Evolutionary conservation across 495 filamentous ascomycete genomes (phyloP), one percentile per base, ranked within the genome.

Genomic region (Lophium mytilinum): DNA sequence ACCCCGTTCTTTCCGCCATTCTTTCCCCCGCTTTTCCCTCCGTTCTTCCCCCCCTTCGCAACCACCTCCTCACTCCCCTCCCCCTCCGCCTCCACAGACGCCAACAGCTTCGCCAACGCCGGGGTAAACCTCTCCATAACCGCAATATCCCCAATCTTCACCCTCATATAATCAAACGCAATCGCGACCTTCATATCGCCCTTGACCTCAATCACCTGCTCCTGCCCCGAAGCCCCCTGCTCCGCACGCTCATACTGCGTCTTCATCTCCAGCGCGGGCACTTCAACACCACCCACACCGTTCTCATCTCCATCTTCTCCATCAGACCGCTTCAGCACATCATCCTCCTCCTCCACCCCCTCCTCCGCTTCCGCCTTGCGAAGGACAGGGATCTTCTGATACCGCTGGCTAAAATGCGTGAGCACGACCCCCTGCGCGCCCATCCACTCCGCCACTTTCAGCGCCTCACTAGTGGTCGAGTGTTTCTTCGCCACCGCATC

Each of bases 401-500:
- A 98, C n/a, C 93, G 76, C 70, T 98, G 93, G 34, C 83, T 87
- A 72, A 98, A 98, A 72, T 98, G 93, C 19, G 94, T 97, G 41
- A 98, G 75, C 53, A 96, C 63, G 15, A 91, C 80, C 18, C 84
- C 74, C 51, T 79, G 76, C 1, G 90, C 92, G 12, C 78, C 65
- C 94, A 98, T 98, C 30, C 71, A 71, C 24, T 76, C 77, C 21
- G 83, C 94, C 5, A 96, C 79, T 40, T 76, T 80, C 12, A 98
- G 75, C 12, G 93, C 93, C 71, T 97, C 93, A 14, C 78, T 74
- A 37, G 85, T 84, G 7, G 93, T 98, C 17, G 79, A 87, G 71
- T 98, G 93, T 65, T 85, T 92, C 79, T 98, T 98, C 37, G 88
- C 89, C 1, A 78, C 66, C 10, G 93, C 93, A 50, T 94, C 89